These are phyloP conservation scores for Hyaloperonospora brassicae DNA, from an alignment of 352 stramenopile genomes.

Conservation along the genomic window DNA sequence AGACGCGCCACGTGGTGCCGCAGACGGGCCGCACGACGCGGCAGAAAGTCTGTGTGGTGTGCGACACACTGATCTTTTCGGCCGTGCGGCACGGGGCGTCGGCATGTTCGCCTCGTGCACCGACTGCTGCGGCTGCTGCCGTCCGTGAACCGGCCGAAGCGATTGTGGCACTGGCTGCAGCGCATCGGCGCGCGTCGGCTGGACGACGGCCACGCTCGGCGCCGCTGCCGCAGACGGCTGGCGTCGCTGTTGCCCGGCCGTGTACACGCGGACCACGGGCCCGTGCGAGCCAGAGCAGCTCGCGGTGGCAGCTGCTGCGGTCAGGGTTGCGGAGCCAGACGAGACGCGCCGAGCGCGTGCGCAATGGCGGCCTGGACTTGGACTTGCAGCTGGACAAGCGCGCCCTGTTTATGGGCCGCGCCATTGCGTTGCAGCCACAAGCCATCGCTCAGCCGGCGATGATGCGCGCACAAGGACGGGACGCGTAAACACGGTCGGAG, in stretches of 20 bases:
- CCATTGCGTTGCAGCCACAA: conserved; percentile 37
- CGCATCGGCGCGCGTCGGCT: background rate
- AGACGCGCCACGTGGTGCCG: conserved; percentile 28
- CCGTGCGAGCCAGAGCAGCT: conserved; percentile 27
- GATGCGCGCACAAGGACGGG: background rate
- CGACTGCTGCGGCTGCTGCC: background rate
- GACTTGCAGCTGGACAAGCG: conserved; percentile 43
- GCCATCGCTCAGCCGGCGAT: conserved; percentile 12
- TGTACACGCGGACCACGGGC: conserved; percentile 12
- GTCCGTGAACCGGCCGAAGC: conserved; percentile 20
- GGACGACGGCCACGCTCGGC: conserved; percentile 27
- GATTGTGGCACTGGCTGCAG: conserved; percentile 7
- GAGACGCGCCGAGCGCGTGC: conserved; percentile 36
- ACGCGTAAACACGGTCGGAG: conserved; percentile 1
- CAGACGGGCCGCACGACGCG: conserved; percentile 29
- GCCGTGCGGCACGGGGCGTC: no score
- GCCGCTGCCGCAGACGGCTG: conserved; percentile 20
- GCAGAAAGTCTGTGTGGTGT: conserved; percentile 56
- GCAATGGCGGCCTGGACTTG: conserved; percentile 39
- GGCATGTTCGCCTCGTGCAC: no score
- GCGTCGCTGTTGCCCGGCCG: conserved; percentile 5
- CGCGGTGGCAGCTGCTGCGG: conserved; percentile 40
- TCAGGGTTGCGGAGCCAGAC: conserved; percentile 39
- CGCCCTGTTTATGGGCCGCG: conserved; percentile 12
- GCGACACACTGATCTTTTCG: conserved; percentile 35